Base-by-base conservation (phyloP, 2,329 filamentous ascomycete species). In the Curvularia lunata region DNA sequence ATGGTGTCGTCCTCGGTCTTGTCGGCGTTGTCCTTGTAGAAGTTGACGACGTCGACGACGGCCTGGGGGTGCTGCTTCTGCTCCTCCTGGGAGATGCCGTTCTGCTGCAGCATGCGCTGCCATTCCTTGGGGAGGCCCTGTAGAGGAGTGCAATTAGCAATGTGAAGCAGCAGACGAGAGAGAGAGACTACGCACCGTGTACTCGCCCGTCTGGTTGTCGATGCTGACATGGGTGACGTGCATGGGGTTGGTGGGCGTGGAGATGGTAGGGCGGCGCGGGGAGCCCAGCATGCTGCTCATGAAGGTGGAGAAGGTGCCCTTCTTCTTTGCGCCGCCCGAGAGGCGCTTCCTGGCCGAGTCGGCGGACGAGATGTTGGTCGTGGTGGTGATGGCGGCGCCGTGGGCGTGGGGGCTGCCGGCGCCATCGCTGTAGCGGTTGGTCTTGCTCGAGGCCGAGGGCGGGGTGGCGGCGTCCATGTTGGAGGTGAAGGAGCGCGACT, bases 151-250 rank as follows among this genome's bases (percentile, higher is more conserved):
- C 59, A 51, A 25, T 8, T 27, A 32, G 43, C 43, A 12, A 6
- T n/a, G 21, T 2, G 43, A 27, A 50, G 28, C 43, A 56, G 41
- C 12, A 30, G 19, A 16, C 28, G 43, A 40, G 47, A 40, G 46
- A 18, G 4, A 10, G n/a, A 10, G 25, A 37, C n/a, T 58, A 77
- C 76, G 60, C 83, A 96, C 92, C 56, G 94, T 98, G 77, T 97
- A 99, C 79, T 97, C 91, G 66, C 95, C 95, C 3, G 95, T 98
- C 71, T 91, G 86, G 79, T 95, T 96, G 78, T 99, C 94, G 77
- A 97, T 97, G 68, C 94, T 94, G 65, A 99, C 95, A 78, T 99
- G 95, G 56, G 94, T 98, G 70, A 99, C 91, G 79, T 98, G 95
- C 59, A 98, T 92, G 48, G 95, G 95, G 71, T 99, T 98, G 78